Conservation (phyloP, 2,329 filamentous ascomycete species). For the Ilyonectria sp. region DNA sequence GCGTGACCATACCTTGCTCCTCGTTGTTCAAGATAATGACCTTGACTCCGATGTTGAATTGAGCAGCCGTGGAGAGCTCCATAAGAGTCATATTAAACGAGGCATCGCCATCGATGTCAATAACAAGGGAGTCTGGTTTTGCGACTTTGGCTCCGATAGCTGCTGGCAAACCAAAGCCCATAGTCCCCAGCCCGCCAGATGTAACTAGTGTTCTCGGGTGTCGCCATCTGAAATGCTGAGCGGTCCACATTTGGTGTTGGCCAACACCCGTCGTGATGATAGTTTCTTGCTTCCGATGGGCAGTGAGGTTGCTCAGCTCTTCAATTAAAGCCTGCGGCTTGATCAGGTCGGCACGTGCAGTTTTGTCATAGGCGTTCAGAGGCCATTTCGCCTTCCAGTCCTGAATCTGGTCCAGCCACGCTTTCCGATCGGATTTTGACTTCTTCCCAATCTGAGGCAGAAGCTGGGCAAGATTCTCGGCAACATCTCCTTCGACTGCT, state of each 20-base stretch:
- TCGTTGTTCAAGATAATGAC: constrained; percentile 96
- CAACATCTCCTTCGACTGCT: constrained; percentile 95
- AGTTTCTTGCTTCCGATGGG: constrained; percentile 84
- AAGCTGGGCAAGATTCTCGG: constrained; percentile 82
- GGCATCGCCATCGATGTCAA: constrained; percentile 98
- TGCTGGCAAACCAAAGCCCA: constrained; percentile 95
- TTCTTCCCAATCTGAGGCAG: constrained; percentile 79
- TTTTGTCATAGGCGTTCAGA: constrained; percentile 83
- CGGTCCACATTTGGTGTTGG: constrained; percentile 99
- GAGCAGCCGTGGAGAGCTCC: constrained; percentile 91
- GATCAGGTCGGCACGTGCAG: constrained; percentile 83
- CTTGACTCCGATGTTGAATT: constrained; percentile 98
- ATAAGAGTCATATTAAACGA: constrained; percentile 99
- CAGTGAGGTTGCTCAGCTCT: constrained; percentile 88
- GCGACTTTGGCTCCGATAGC: constrained; percentile 95
- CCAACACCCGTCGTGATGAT: constrained; percentile 95
- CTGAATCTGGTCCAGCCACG: constrained; percentile 92
- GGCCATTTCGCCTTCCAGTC: constrained; percentile 95
- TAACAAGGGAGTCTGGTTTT: constrained; percentile 82
- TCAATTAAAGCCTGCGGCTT: constrained; percentile 96
- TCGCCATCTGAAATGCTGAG: constrained; percentile 96
- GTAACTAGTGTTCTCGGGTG: constrained; percentile 95
- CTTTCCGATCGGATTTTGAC: constrained; percentile 76
- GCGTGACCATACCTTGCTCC: constrained; percentile 98
- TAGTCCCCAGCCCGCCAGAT: constrained; percentile 87